These are phyloP conservation scores for Sordariomycetes sp. DNA, from an alignment of 2,329 filamentous ascomycete genomes.

Conservation along the genomic window DNA sequence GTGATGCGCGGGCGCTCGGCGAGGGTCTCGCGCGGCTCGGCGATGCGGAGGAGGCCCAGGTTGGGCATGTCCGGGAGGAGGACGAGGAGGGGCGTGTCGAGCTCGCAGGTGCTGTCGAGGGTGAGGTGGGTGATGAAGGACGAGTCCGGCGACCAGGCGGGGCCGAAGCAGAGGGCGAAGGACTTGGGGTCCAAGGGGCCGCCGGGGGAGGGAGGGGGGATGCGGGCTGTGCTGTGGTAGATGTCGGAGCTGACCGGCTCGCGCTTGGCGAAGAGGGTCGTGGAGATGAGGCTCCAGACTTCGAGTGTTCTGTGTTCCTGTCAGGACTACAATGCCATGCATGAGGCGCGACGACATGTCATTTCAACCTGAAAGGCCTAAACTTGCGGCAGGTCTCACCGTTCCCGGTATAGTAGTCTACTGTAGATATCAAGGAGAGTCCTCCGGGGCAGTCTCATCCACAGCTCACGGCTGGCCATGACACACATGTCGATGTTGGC, in stretches of 20 bases:
- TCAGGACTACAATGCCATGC: neutral
- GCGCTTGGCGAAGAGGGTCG: neutral
- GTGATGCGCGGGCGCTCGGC: constrained; percentile 24
- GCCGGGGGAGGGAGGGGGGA: neutral
- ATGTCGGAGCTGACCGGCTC: neutral
- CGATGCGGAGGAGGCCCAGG: constrained; percentile 34
- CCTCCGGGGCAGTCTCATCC: neutral
- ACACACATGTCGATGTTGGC: neutral
- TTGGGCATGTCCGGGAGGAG: constrained; percentile 30
- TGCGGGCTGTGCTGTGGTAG: neutral
- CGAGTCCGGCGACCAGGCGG: constrained; percentile 12
- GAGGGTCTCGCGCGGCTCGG: constrained; percentile 19
- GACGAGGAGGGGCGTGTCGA: constrained; percentile 27
- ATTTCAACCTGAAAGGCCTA: neutral
- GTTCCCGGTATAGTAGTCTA: neutral
- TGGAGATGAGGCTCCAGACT: neutral
- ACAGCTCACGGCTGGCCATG: neutral
- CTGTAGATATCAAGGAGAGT: neutral
- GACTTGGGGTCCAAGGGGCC: neutral
- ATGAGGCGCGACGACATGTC: too few relatives aligned
- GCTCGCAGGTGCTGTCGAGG: constrained; percentile 23
- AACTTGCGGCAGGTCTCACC: neutral
- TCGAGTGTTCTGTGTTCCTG: neutral
- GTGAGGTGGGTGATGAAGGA: constrained; percentile 30
- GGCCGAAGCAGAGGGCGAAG: neutral